A percentile compares a stretch with the other conserved stretches of the same genome.
Conservation (phyloP, 2,329 filamentous ascomycete genomes). For the Claviceps capensis region DNA sequence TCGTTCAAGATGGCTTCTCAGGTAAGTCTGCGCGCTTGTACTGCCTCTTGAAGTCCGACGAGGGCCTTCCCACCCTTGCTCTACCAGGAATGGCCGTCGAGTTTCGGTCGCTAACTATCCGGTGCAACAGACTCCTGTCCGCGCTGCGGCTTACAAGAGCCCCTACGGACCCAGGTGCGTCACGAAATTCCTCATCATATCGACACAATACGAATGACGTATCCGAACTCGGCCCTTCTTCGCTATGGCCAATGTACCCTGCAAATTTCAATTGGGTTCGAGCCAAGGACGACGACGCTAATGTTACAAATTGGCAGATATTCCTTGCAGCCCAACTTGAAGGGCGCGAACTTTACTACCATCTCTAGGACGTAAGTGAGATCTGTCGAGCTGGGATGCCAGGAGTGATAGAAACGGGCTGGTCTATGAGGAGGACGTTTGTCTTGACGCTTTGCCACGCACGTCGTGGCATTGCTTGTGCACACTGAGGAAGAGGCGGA, state of each 20-base stretch:
- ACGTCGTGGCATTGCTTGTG: background rate
- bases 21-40: constrained; percentile 16
- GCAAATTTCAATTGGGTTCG: background rate
- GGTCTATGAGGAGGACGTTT: background rate
- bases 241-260: background rate
- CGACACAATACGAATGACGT: background rate
- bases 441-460: background rate
- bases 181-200: background rate
- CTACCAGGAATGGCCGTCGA: background rate
- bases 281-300: constrained; percentile 9
- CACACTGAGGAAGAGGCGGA: background rate
- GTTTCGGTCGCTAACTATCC: constrained; percentile 17
- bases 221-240: background rate
- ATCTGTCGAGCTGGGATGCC: background rate
- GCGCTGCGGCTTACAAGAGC: constrained; percentile 42
- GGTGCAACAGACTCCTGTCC: constrained; percentile 29
- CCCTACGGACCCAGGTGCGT: constrained; percentile 52
- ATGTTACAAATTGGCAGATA: constrained; percentile 32
- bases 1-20: constrained; percentile 27
- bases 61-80: background rate
- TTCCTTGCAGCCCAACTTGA: constrained; percentile 41
- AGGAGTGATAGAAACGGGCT: background rate
- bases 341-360: constrained; percentile 31
- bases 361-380: constrained; percentile 38
- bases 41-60: background rate